phyloP scores from a whole-genome alignment of 2,329 filamentous ascomycete genomes.

The Fusarium hainanense region DNA sequence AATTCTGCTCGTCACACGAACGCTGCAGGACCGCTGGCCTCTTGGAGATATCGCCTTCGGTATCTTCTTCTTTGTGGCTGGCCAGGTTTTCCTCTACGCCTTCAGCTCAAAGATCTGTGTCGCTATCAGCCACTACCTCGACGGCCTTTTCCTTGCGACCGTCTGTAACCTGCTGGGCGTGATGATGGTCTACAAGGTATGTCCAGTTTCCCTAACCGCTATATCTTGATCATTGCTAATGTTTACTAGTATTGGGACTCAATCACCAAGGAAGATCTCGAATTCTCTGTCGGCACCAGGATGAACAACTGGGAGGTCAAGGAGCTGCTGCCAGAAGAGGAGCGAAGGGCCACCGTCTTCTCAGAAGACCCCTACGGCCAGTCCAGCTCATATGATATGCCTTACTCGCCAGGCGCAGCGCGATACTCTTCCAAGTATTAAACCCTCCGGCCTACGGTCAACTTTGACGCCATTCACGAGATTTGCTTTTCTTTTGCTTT shows the following conservation, averaged over 20 bases:
- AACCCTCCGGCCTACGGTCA: not conserved
- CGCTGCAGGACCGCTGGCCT: conserved; percentile 94
- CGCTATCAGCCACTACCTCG: conserved; percentile 88
- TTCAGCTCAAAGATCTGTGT: conserved; percentile 88
- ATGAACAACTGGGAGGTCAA: conserved; percentile 99
- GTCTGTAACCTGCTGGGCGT: conserved; percentile 93
- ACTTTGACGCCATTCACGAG: conserved; percentile 35
- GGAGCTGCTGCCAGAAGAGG: conserved; percentile 84
- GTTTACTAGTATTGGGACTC: conserved; percentile 89
- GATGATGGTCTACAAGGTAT: conserved; percentile 99
- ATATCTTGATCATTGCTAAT: conserved; percentile 7
- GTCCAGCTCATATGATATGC: conserved; percentile 63
- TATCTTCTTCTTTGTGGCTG: conserved; percentile 88
- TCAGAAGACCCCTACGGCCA: conserved; percentile 73
- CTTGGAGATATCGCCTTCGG: conserved; percentile 92
- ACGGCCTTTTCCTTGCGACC: conserved; percentile 93
- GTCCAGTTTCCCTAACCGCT: conserved; percentile 23
- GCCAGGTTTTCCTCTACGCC: conserved; percentile 92
- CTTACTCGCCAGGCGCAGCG: conserved; percentile 58
- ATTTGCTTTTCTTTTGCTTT: conserved; percentile 31
- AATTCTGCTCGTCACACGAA: conserved; percentile 86
- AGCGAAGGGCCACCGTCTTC: conserved; percentile 79
- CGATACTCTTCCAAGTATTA: conserved; percentile 62
- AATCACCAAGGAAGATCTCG: conserved; percentile 96
- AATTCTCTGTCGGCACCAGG: conserved; percentile 95